These are phyloP conservation scores for Trichocladium antarcticum DNA, from an alignment of 495 filamentous ascomycete genomes.

Conservation along the genomic window DNA sequence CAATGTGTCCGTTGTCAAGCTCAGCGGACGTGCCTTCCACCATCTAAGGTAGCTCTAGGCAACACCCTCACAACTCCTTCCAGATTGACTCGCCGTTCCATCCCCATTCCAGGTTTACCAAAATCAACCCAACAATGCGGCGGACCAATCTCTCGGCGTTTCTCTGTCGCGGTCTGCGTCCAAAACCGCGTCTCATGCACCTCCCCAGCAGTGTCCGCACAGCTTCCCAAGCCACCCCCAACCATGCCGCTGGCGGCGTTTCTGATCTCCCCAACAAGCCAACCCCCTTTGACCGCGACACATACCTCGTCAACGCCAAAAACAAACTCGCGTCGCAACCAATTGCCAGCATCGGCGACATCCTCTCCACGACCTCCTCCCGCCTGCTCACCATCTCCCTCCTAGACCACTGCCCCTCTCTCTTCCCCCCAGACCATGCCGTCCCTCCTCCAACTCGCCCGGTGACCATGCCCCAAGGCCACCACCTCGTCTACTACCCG, in stretches of 20 bases:
- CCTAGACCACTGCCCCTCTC: conserved; percentile 41
- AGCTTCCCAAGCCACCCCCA: neutral
- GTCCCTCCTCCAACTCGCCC: neutral
- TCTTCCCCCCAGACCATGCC: neutral
- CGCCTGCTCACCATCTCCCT: conserved; percentile 56
- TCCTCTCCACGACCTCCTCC: conserved; percentile 51
- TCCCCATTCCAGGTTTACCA: too few relatives aligned
- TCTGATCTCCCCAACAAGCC: neutral
- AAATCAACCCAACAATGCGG: too few relatives aligned
- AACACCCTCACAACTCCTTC: too few relatives aligned
- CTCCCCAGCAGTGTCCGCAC: too few relatives aligned
- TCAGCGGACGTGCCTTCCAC: too few relatives aligned
- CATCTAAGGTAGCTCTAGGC: too few relatives aligned
- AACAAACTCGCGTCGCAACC: conserved; percentile 31
- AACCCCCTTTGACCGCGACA: conserved; percentile 3
- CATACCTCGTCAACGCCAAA: conserved; percentile 8
- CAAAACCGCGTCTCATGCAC: neutral
- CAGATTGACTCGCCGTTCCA: too few relatives aligned
- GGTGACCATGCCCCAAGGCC: conserved; percentile 44
- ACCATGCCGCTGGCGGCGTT: too few relatives aligned
- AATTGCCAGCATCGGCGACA: conserved; percentile 50
- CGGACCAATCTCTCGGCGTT: too few relatives aligned
- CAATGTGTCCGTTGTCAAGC: too few relatives aligned
- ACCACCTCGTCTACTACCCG: conserved; percentile 67
- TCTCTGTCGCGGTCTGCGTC: too few relatives aligned